Conservation (phyloP, 2,329 filamentous ascomycete species). For the Aaosphaeria arxii region DNA sequence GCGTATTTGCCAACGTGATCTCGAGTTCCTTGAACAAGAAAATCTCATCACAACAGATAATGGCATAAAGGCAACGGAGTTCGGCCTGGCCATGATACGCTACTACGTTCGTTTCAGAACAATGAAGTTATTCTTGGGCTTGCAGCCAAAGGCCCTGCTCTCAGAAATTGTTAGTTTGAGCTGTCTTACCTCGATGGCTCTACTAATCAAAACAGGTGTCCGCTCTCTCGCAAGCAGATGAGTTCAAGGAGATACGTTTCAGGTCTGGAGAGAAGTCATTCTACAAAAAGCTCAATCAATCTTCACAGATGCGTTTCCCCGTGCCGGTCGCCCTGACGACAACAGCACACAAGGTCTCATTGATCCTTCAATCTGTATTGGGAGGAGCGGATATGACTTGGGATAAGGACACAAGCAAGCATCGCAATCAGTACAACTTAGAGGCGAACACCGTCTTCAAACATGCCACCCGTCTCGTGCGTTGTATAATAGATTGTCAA, state of each 20-base stretch:
- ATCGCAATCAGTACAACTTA: constrained; percentile 55
- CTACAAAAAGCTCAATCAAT: constrained; percentile 72
- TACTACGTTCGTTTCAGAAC: constrained; percentile 80
- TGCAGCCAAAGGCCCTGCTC: constrained; percentile 59
- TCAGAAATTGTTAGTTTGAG: constrained; percentile 62
- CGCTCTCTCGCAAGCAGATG: constrained; percentile 63
- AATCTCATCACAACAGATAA: constrained; percentile 53
- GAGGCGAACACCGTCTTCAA: constrained; percentile 66
- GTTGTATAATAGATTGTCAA: constrained; percentile 76
- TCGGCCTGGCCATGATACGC: constrained; percentile 76
- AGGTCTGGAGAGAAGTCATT: constrained; percentile 65
- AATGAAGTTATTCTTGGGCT: constrained; percentile 66
- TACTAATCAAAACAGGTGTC: constrained; percentile 54
- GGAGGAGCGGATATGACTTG: constrained; percentile 57
- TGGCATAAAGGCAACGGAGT: constrained; percentile 63
- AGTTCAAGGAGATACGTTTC: constrained; percentile 71
- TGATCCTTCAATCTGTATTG: constrained; percentile 74
- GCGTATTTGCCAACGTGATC: constrained; percentile 67
- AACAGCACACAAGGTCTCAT: constrained; percentile 70
- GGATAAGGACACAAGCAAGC: constrained; percentile 55
- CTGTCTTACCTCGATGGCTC: constrained; percentile 1
- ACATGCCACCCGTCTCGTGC: constrained; percentile 65
- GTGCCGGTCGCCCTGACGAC: constrained; percentile 66
- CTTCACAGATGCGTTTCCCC: constrained; percentile 65
- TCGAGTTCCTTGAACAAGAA: constrained; percentile 61